A percentile compares a stretch with the other conserved stretches of the same genome.
Conservation (phyloP, 441 rosid species). For the Mallotus repandus region DNA sequence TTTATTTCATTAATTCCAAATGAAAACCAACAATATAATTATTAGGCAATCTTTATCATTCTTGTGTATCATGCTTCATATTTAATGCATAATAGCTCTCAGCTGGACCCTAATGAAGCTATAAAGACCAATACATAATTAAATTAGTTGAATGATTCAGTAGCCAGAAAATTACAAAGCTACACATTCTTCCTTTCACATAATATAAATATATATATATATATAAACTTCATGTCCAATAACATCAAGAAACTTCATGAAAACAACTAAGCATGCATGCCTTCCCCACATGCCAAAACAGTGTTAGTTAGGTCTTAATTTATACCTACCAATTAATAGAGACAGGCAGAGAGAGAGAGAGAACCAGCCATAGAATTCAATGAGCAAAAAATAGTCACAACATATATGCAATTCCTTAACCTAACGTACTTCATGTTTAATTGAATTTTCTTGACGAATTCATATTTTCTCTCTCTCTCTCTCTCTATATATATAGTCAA, state of each 20-base stretch:
- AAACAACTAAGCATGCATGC: slow-evolving; percentile 35
- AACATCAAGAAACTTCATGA: slow-evolving; percentile 26
- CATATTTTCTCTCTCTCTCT: too few relatives aligned
- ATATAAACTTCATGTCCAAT: not conserved
- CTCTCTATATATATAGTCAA: too few relatives aligned
- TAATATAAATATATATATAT: not conserved
- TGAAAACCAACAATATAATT: not conserved
- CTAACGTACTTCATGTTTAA: not conserved
- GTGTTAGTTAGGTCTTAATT: slow-evolving; percentile 38
- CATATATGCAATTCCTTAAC: not conserved
- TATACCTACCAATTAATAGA: slow-evolving; percentile 28
- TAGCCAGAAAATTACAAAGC: not conserved
- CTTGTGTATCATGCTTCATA: slow-evolving; percentile 22
- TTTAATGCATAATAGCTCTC: not conserved
- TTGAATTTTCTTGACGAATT: too few relatives aligned
- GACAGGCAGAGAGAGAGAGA: not conserved
- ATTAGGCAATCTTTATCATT: not conserved
- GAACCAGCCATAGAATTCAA: not conserved
- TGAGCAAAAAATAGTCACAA: not conserved
- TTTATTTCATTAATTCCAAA: not conserved
- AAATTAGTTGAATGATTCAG: not conserved
- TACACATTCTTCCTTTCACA: not conserved
- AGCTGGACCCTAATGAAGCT: not conserved
- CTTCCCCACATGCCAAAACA: slow-evolving; percentile 32
- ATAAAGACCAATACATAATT: not conserved